These are phyloP conservation scores for Coemansia sp. DNA, from an alignment of 192 early-diverging fungal species.

Conservation along the genomic window DNA sequence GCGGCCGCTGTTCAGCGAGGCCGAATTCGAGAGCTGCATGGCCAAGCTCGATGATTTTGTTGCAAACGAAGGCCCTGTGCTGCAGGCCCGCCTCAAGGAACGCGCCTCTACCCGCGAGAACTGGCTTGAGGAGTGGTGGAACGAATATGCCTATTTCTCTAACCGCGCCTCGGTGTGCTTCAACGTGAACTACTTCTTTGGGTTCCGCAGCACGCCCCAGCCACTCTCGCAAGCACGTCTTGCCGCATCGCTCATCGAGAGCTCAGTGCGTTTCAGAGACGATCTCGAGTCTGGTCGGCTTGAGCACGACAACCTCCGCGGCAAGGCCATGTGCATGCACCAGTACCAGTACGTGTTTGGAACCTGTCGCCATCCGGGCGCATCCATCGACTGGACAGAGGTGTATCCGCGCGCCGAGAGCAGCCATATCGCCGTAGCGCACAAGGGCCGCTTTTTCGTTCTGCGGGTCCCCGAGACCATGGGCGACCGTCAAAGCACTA, in stretches of 20 bases:
- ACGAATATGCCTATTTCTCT: slow-evolving; percentile 56
- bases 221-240: slow-evolving; percentile 46
- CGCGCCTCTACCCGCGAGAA: slow-evolving; percentile 34
- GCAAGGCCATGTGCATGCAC: slow-evolving; percentile 73
- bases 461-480: slow-evolving; percentile 55
- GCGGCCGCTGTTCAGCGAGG: slow-evolving; percentile 51
- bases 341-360: slow-evolving; percentile 88
- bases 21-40: slow-evolving; percentile 54
- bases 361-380: slow-evolving; percentile 72
- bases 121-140: slow-evolving; percentile 60
- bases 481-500: slow-evolving; percentile 27
- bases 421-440: slow-evolving; percentile 71
- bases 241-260: slow-evolving; percentile 66
- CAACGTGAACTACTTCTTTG: slow-evolving; percentile 57
- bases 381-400: slow-evolving; percentile 65
- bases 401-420: slow-evolving; percentile 62
- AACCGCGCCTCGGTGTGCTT: slow-evolving; percentile 56
- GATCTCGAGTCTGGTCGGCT: slow-evolving; percentile 62
- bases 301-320: slow-evolving; percentile 69
- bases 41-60: slow-evolving; percentile 55
- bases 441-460: slow-evolving; percentile 76
- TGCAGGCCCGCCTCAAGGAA: slow-evolving; percentile 53
- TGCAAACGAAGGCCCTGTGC: slow-evolving; percentile 45
- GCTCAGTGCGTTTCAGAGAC: slow-evolving; percentile 63
- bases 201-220: slow-evolving; percentile 47